Evolutionary conservation across 371 early-diverging fungal species (phyloP).

Genomic region (Actinomucor elegans): DNA sequence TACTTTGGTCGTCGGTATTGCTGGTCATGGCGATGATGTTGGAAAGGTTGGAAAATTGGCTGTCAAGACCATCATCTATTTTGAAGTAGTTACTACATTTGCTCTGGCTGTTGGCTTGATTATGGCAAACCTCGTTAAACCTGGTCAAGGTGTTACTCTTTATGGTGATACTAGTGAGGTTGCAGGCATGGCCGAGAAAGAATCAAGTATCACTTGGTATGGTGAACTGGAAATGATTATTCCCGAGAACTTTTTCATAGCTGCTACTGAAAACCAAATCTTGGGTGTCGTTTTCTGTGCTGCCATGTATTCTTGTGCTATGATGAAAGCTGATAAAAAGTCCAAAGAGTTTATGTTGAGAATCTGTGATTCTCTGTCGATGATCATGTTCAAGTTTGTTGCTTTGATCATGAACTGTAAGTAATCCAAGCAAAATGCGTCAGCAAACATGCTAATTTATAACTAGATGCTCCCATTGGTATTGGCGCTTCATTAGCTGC

Average conservation of each 20-base stretch:
- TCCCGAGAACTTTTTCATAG: slow-evolving; percentile 56
- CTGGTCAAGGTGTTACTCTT: slow-evolving; percentile 51
- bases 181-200: slow-evolving; percentile 23
- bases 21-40: slow-evolving; percentile 74
- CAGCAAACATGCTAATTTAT: background rate
- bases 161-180: slow-evolving; percentile 19
- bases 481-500: slow-evolving; percentile 68
- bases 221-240: slow-evolving; percentile 57
- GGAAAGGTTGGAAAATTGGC: slow-evolving; percentile 63
- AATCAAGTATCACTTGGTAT: slow-evolving; percentile 54
- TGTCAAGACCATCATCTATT: slow-evolving; percentile 68
- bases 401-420: slow-evolving; percentile 64
- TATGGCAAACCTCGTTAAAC: slow-evolving; percentile 66
- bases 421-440: background rate
- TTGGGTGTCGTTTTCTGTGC: slow-evolving; percentile 70
- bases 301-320: slow-evolving; percentile 68
- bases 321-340: slow-evolving; percentile 53
- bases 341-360: slow-evolving; percentile 57
- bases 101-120: slow-evolving; percentile 72
- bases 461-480: slow-evolving; percentile 69
- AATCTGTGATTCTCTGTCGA: slow-evolving; percentile 56
- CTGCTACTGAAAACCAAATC: slow-evolving; percentile 51
- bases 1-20: slow-evolving; percentile 64
- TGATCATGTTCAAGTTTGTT: slow-evolving; percentile 74
- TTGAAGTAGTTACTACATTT: slow-evolving; percentile 67